A percentile compares a stretch with the other conserved stretches of the same genome.
Conservation (phyloP, 805 yeast genomes). For the Isabelozyma heimii region DNA sequence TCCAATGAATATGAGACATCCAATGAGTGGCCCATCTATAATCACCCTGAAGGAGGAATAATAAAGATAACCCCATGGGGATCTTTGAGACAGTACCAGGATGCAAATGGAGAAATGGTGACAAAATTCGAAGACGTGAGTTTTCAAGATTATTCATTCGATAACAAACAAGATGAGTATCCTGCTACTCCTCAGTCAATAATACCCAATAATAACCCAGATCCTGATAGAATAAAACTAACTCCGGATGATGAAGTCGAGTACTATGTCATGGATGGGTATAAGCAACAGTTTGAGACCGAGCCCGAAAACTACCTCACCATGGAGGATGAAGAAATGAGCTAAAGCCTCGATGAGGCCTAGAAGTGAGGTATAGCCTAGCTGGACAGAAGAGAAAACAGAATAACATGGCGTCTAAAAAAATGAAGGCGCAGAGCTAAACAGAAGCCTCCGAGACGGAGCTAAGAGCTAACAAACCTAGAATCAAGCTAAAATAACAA, state of each 20-base stretch:
- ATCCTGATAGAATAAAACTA: constrained; percentile 15
- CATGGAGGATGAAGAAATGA: constrained; percentile 23
- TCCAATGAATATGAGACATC: constrained; percentile 14
- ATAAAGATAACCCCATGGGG: constrained; percentile 65
- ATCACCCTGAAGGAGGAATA: constrained; percentile 62
- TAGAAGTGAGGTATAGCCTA: too few relatives aligned
- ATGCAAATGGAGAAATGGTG: constrained; percentile 42
- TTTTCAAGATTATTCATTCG: constrained; percentile 20
- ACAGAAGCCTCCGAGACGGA: too few relatives aligned
- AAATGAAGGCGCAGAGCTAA: too few relatives aligned
- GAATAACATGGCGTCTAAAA: too few relatives aligned
- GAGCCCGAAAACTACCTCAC: constrained; percentile 41
- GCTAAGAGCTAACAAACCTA: too few relatives aligned
- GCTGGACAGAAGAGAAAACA: too few relatives aligned
- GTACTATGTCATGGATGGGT: constrained; percentile 35
- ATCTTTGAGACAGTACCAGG: constrained; percentile 46
- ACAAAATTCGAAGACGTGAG: constrained; percentile 47
- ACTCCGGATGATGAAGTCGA: constrained; percentile 41
- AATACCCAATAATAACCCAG: background rate
- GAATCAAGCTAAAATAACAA: too few relatives aligned
- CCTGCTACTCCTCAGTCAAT: constrained; percentile 26
- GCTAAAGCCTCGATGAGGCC: too few relatives aligned
- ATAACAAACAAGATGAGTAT: constrained; percentile 4
- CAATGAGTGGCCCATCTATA: constrained; percentile 53
- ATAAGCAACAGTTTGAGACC: constrained; percentile 19